A percentile compares a stretch with the other conserved stretches of the same genome.
Evolutionary conservation across 768 basidiomycete genomes (phyloP).

Genomic region (Kwoniella sp.): DNA sequence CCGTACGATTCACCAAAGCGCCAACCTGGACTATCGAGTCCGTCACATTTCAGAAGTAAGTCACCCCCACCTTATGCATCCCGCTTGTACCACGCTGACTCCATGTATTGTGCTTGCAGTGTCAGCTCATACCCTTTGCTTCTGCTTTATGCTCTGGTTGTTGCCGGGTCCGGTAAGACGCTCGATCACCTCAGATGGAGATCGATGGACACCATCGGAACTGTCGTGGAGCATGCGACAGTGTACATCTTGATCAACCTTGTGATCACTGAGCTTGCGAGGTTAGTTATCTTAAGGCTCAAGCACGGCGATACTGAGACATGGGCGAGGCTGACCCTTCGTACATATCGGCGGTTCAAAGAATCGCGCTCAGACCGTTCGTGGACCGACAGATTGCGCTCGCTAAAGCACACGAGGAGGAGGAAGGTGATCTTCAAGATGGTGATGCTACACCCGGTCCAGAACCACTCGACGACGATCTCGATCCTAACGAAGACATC

Average conservation of each 20-base stretch:
- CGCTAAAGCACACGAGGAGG: not conserved
- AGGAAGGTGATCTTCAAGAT: conserved; percentile 10
- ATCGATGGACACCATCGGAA: conserved; percentile 33
- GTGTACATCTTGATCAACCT: conserved; percentile 49
- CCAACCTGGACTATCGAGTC: conserved; percentile 46
- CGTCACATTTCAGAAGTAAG: conserved; percentile 48
- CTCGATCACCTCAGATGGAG: conserved; percentile 50
- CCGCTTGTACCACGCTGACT: not conserved
- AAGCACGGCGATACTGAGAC: not conserved
- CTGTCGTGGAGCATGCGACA: conserved; percentile 33
- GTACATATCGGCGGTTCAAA: not conserved
- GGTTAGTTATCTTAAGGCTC: conserved; percentile 32
- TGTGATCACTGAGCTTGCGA: conserved; percentile 38
- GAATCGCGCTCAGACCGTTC: not conserved
- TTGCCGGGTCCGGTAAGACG: conserved; percentile 21
- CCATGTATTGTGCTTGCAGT: conserved; percentile 18
- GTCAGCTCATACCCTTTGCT: conserved; percentile 47
- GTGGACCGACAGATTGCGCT: not conserved
- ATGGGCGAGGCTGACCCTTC: no score
- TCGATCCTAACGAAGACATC: conserved; percentile 11
- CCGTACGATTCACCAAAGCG: conserved; percentile 25
- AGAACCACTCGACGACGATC: not conserved
- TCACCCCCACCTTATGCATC: not conserved
- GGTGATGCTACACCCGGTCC: not conserved
- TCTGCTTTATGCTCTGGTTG: conserved; percentile 35